Conservation (phyloP, 192 early-diverging fungal genomes). For the Backusella parvicylindrica region DNA sequence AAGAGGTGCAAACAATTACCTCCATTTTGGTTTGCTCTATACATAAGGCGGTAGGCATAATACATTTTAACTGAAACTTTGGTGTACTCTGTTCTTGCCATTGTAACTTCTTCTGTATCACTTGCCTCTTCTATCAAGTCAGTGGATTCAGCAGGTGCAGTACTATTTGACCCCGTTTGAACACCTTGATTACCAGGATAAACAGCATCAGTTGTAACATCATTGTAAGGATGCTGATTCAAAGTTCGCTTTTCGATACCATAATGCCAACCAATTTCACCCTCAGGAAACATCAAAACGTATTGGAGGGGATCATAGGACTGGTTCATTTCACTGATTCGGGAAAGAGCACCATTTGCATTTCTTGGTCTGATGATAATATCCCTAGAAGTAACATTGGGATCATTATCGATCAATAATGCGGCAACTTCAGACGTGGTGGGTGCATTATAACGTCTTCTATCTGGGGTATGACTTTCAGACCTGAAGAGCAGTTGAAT, state of each 20-base stretch:
- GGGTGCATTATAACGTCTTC: neutral
- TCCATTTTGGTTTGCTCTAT: neutral
- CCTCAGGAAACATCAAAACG: neutral
- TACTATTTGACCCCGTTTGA: too few species aligned
- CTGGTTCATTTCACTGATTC: neutral
- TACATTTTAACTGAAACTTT: neutral
- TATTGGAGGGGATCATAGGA: neutral
- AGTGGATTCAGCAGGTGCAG: too few species aligned
- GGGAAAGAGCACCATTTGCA: neutral
- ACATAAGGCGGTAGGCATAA: neutral
- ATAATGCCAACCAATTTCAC: neutral
- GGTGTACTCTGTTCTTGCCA: neutral
- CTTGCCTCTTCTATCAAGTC: neutral
- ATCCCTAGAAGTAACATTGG: neutral
- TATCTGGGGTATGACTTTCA: neutral
- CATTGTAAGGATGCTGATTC: too few species aligned
- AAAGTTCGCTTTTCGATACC: too few species aligned
- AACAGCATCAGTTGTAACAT: too few species aligned
- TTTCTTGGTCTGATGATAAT: neutral
- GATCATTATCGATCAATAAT: neutral
- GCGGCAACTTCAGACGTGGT: neutral
- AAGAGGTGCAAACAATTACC: neutral
- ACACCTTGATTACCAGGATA: too few species aligned
- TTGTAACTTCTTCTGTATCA: neutral
- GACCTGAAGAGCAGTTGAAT: neutral